phyloP scores from a whole-genome alignment of 2,329 filamentous ascomycete species.

The Ceratocystis destructans region DNA sequence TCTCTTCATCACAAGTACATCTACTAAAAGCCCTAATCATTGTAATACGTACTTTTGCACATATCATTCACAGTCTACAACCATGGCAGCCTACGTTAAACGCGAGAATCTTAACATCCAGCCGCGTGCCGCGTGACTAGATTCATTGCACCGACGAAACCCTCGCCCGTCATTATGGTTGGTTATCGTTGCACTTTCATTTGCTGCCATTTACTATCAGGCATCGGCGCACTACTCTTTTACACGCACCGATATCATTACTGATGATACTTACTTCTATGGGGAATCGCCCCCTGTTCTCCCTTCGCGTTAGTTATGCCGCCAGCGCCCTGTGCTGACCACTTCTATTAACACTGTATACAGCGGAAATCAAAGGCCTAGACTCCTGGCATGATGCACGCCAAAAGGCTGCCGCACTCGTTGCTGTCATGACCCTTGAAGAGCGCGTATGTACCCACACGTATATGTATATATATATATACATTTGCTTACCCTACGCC shows the following conservation, averaged over 20 bases:
- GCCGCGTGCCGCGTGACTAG: too few species aligned
- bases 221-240: neutral
- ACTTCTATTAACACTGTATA: constrained; percentile 7
- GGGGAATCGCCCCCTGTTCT: constrained; percentile 38
- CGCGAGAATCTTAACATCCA: too few species aligned
- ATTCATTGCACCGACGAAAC: too few species aligned
- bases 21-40: too few species aligned
- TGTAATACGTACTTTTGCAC: too few species aligned
- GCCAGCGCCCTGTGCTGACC: neutral
- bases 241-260: constrained; percentile 1
- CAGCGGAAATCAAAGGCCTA: constrained; percentile 42
- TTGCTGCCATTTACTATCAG: neutral
- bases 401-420: constrained; percentile 52
- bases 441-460: constrained; percentile 45
- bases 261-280: constrained; percentile 33
- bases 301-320: constrained; percentile 34
- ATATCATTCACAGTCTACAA: too few species aligned
- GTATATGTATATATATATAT: neutral
- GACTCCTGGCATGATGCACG: constrained; percentile 57
- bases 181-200: neutral
- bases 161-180: too few species aligned
- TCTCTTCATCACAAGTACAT: too few species aligned
- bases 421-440: constrained; percentile 56
- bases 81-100: too few species aligned
- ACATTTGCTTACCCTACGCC: neutral